phyloP scores from a whole-genome alignment of 305 asterid genomes.

The Solanum aculeatissimum region DNA sequence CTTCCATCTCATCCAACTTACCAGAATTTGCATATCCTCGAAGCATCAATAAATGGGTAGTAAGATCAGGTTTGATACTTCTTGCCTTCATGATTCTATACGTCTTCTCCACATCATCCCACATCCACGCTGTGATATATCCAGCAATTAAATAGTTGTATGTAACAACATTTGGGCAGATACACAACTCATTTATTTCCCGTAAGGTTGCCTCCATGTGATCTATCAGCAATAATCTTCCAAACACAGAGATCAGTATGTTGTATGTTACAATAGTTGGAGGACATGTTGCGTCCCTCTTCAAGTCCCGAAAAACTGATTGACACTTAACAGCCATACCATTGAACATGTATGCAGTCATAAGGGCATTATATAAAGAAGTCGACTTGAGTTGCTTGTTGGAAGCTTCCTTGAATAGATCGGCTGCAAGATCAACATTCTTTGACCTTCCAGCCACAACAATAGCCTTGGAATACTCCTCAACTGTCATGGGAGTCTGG shows the following conservation, averaged over 20 bases:
- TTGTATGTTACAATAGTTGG: slow-evolving; percentile 78
- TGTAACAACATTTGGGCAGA: slow-evolving; percentile 37
- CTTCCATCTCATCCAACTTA: slow-evolving; percentile 70
- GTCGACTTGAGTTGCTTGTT: slow-evolving; percentile 34
- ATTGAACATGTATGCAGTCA: slow-evolving; percentile 45
- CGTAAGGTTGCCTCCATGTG: slow-evolving; percentile 57
- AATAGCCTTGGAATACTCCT: slow-evolving; percentile 69
- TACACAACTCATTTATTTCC: slow-evolving; percentile 37
- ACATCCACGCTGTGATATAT: slow-evolving; percentile 77
- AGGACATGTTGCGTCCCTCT: slow-evolving; percentile 32
- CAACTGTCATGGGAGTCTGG: slow-evolving; percentile 40
- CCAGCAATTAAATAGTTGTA: slow-evolving; percentile 58
- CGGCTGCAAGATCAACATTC: slow-evolving; percentile 43
- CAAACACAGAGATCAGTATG: slow-evolving; percentile 63
- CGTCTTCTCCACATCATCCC: slow-evolving; percentile 68
- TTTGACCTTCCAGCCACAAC: slow-evolving; percentile 40
- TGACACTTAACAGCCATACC: slow-evolving; percentile 41
- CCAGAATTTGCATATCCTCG: slow-evolving; percentile 72
- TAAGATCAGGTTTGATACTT: slow-evolving; percentile 27
- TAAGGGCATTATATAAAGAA: slow-evolving; percentile 53
- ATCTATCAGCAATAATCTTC: slow-evolving; percentile 52
- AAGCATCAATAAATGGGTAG: slow-evolving; percentile 53
- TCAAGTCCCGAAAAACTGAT: slow-evolving; percentile 43
- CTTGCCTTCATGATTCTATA: slow-evolving; percentile 42
- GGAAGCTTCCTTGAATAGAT: slow-evolving; percentile 63